A percentile compares a stretch with the other conserved stretches of the same genome.
Evolutionary conservation across 139 green algal genomes (phyloP).

Genomic region (Tetratostichococcus sp.): DNA sequence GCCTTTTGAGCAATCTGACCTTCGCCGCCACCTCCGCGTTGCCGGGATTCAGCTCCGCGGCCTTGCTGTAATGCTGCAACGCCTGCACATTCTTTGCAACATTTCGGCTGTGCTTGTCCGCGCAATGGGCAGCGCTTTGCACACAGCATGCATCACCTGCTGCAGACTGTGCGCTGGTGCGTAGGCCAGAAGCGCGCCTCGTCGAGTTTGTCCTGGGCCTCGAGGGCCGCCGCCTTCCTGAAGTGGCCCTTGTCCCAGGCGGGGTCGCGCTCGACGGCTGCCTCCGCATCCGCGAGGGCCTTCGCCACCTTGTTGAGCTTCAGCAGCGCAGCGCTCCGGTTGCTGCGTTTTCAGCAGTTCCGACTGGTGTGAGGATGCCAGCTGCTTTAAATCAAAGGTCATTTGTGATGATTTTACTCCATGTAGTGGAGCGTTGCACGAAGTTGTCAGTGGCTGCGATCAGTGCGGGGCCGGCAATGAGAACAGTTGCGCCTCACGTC

Average conservation of each 20-base stretch:
- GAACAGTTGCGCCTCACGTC: not conserved
- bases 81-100: constrained; percentile 21
- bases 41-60: constrained; percentile 13
- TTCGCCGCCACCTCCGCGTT: constrained; percentile 13
- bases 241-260: constrained; percentile 85
- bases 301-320: constrained; percentile 89
- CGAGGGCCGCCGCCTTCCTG: constrained; percentile 34
- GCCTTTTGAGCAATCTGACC: not conserved
- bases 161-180: not conserved
- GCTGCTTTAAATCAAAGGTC: not conserved
- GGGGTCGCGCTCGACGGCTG: constrained; percentile 67
- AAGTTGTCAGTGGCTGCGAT: no score
- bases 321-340: constrained; percentile 80
- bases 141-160: not conserved
- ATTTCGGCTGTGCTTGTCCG: not conserved
- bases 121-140: not conserved
- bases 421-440: no score
- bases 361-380: not conserved
- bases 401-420: no score
- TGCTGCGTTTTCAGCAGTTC: constrained; percentile 53
- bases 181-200: constrained; percentile 22
- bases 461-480: no score
- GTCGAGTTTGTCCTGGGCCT: constrained; percentile 12
- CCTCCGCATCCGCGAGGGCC: constrained; percentile 80
- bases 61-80: constrained; percentile 26